Base-by-base conservation (phyloP, 345 rosid species). In the Corymbia maculata region DNA sequence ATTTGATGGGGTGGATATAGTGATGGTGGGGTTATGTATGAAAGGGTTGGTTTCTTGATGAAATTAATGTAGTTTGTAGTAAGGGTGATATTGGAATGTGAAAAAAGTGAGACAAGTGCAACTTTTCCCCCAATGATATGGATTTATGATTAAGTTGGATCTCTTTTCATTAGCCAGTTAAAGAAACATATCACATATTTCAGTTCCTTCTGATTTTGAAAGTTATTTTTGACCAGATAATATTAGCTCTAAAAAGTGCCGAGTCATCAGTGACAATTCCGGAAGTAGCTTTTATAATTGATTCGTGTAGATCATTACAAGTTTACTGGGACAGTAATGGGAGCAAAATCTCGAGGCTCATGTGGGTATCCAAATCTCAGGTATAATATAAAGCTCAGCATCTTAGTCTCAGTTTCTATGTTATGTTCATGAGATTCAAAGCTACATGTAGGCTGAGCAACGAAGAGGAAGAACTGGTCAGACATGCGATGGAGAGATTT, bases 191-290 rank as follows among this genome's bases (percentile, higher is more conserved):
- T 16, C 75, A n/a, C 75, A n/a, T 64, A 64, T 64, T 64, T 64
- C 42, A 64, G 75, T 7, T n/a, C 75, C 75, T 64, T 64, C 75
- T 64, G 75, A 64, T 64, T 36, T 64, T 64, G 88, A 64, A 68
- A 22, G 17, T 51, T 87, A 19, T 70, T 50, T 88, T 88, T 91
- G 52, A 36, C 59, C 93, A 95, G 99, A 98, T 97, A 53, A 97
- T 96, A 90, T 89, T 96, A 91, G 98, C 98, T 36, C 42, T 36
- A 36, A 36, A 36, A 36, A 36, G 42, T 79, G 97, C 98, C 15
- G 98, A 96, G 91, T 97, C 99, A 85, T 97, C 98, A 59, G 97
- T 94, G 87, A 96, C 99, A 84, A 97, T 97, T 92, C 99, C 99
- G 87, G 91, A 97, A 91, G 98, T 94, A 85, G 99, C 98, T 70